Conservation (phyloP, 768 basidiomycete genomes). For the Boletellus emodensis region DNA sequence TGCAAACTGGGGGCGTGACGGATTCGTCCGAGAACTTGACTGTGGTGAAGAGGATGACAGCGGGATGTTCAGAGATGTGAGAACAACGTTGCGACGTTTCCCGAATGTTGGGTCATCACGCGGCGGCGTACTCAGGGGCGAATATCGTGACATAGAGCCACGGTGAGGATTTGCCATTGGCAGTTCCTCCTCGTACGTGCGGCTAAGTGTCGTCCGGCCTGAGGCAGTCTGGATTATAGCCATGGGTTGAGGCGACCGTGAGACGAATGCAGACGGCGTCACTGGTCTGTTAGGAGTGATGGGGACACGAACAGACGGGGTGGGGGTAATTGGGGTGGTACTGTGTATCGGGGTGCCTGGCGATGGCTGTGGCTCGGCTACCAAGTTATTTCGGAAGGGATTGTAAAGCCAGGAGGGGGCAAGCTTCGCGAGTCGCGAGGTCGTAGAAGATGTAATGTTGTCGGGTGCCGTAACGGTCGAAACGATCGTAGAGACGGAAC, state of each 20-base stretch:
- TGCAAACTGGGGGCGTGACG: slow-evolving; percentile 56
- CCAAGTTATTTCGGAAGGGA: slow-evolving; percentile 56
- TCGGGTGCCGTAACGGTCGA: slow-evolving; percentile 19
- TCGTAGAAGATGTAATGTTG: slow-evolving; percentile 22
- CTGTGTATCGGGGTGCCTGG: slow-evolving; percentile 46
- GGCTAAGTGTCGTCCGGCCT: slow-evolving; percentile 45
- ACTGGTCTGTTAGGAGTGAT: slow-evolving; percentile 28
- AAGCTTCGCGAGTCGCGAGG: slow-evolving; percentile 51
- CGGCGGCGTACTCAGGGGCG: slow-evolving; percentile 67
- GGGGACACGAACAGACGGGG: slow-evolving; percentile 28
- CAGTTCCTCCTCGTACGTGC: slow-evolving; percentile 59
- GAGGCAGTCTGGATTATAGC: slow-evolving; percentile 36
- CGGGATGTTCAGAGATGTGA: slow-evolving; percentile 35
- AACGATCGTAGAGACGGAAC: slow-evolving; percentile 43
- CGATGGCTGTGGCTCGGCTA: slow-evolving; percentile 52
- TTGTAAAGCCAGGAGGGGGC: slow-evolving; percentile 79
- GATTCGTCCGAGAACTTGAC: slow-evolving; percentile 50
- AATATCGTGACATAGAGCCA: slow-evolving; percentile 48
- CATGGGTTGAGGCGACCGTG: slow-evolving; percentile 41
- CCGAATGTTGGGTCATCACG: slow-evolving; percentile 56
- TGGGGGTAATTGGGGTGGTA: slow-evolving; percentile 17
- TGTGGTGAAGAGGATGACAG: slow-evolving; percentile 47
- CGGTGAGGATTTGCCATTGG: slow-evolving; percentile 39
- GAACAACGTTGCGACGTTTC: slow-evolving; percentile 50
- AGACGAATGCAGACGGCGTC: slow-evolving; percentile 29